phyloP scores from a whole-genome alignment of 2,329 filamentous ascomycete species.

The Fusarium decemcellulare region DNA sequence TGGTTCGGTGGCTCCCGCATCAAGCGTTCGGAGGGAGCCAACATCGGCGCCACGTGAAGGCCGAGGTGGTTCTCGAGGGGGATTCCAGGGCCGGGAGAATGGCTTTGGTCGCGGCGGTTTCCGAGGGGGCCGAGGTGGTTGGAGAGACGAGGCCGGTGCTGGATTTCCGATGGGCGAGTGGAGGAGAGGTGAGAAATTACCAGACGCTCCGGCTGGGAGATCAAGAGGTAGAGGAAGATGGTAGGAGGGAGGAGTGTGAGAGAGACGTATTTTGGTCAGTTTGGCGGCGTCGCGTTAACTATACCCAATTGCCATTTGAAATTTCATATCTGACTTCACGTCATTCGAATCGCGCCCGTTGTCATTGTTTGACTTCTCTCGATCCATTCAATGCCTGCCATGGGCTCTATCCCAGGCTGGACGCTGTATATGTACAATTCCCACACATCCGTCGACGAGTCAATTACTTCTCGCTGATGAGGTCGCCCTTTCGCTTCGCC shows the following conservation, averaged over 20 bases:
- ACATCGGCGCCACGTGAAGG: slow-evolving; percentile 35
- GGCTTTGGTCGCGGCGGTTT: slow-evolving; percentile 52
- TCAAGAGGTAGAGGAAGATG: slow-evolving; percentile 49
- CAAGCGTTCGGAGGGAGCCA: slow-evolving; percentile 51
- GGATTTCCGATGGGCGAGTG: slow-evolving; percentile 71
- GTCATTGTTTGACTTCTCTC: slow-evolving; percentile 22
- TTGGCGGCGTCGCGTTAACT: slow-evolving; percentile 36
- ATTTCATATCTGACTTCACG: slow-evolving; percentile 24
- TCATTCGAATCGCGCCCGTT: not conserved
- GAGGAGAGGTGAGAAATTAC: slow-evolving; percentile 75
- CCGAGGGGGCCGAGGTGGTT: slow-evolving; percentile 55
- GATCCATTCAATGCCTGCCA: slow-evolving; percentile 38
- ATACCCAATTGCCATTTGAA: slow-evolving; percentile 46
- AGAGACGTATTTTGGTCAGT: slow-evolving; percentile 11
- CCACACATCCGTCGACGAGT: slow-evolving; percentile 21
- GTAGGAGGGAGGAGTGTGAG: slow-evolving; percentile 26
- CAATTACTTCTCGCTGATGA: slow-evolving; percentile 81
- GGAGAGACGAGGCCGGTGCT: slow-evolving; percentile 56
- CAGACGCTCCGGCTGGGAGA: slow-evolving; percentile 61
- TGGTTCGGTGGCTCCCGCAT: slow-evolving; percentile 79
- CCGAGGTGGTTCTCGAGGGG: slow-evolving; percentile 44
- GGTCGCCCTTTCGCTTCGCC: slow-evolving; percentile 90
- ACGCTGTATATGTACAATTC: slow-evolving; percentile 60
- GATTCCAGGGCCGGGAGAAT: slow-evolving; percentile 43
- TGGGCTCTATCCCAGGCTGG: slow-evolving; percentile 48